phyloP scores from a whole-genome alignment of 2,329 filamentous ascomycete species.

The Pseudogymnoascus sp. region DNA sequence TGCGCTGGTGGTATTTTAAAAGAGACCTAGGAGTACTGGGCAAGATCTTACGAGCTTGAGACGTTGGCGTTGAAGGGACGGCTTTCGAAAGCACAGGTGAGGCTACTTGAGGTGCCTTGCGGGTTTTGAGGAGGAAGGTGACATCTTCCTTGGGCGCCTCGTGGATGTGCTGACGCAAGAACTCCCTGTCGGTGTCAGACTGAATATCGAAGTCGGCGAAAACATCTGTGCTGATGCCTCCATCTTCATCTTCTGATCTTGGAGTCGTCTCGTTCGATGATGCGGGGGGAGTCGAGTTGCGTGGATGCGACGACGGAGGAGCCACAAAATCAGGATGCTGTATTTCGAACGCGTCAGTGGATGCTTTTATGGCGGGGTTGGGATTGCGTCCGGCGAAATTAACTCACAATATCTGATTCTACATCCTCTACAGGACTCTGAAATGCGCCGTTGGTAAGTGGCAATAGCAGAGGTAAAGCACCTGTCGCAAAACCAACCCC shows the following conservation, averaged over 20 bases:
- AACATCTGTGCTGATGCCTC: neutral
- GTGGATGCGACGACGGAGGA: conserved; percentile 2
- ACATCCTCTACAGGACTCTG: neutral
- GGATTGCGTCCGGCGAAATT: neutral
- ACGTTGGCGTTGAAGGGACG: neutral
- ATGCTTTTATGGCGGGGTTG: neutral
- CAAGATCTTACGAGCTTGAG: neutral
- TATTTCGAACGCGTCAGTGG: neutral
- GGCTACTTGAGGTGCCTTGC: neutral
- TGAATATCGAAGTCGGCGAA: neutral
- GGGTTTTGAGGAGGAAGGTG: neutral
- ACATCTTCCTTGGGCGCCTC: conserved; percentile 7
- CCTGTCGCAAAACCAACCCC: neutral
- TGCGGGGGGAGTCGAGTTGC: neutral
- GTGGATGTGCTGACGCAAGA: neutral
- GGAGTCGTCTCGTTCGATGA: neutral
- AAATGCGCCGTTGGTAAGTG: conserved; percentile 7
- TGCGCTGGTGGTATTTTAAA: conserved; percentile 2
- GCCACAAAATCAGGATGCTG: conserved; percentile 3
- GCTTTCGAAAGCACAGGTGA: neutral
- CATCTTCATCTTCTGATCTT: neutral
- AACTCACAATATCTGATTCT: neutral
- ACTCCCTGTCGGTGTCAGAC: neutral
- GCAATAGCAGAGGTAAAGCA: neutral
- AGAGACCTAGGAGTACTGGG: neutral